Evolutionary conservation across 352 stramenopile species (phyloP), one percentile per base, ranked within the genome.

Genomic region (Globisporangium barbulae): DNA sequence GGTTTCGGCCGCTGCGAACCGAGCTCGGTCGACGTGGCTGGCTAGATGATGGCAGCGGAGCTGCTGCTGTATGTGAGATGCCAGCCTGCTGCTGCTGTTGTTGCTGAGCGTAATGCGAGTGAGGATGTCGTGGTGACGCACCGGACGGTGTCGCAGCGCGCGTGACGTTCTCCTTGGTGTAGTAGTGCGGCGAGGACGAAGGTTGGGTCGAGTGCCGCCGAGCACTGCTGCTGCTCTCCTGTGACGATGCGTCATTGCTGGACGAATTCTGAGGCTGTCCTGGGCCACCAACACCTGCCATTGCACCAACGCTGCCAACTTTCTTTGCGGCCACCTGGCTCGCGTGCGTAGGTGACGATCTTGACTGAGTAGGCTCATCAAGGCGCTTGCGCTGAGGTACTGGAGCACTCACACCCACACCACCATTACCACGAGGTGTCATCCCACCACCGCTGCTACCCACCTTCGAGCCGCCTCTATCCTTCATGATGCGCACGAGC

Each of bases 1-100:
- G 62, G 42, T 85, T 79, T 10, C 77, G 70, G 13, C 79, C 77
- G n/a, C 77, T 69, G 30, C 77, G 73, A 1, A 86, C 74, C 0
- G 77, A 86, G 17, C 68, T 78, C 5, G 79, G 77, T 13, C 79
- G 72, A 6, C 76, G 70, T 15, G 53, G 28, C 19, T 57, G 50
- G 17, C 17, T 28, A 2, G 50, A 19, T 41, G 35, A 41, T 41
- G 35, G 35, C 21, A 28, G 2, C 13, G 30, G 41, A 35, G 3
- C 6, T 41, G 41, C 45, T 64, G 4, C 37, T 19, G 61, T 60
- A 41, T 7, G 25, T 35, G 44, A 41, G 54, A 22, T 57, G 42
- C 9, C 7, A 17, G 33, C 30, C 53, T 64, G 41, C 13, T 69
- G 65, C 6, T 69, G 65, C 30, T 44, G 50, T 13, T 71, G 64